Base-by-base conservation (phyloP, 352 stramenopile genomes). In the Globisporangium parvum region DNA sequence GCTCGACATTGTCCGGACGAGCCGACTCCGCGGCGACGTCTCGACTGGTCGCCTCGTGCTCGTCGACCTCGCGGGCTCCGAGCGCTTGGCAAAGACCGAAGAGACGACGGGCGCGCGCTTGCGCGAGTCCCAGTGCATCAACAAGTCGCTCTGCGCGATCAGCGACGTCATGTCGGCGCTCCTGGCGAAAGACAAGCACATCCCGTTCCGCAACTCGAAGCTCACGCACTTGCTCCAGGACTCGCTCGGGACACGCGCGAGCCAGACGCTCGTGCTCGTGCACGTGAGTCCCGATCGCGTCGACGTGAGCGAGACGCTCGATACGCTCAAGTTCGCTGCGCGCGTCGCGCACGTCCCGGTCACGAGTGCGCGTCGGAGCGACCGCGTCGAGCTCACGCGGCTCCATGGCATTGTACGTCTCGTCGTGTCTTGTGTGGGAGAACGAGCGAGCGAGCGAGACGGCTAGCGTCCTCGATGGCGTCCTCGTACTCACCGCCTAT, bases 161-260 rank as follows among this genome's bases (percentile, higher is more conserved):
- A 75, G 73, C 10, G 81, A 95, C 50, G 85, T 95, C 9, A 59
- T 93, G 37, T 62, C 72, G 9, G 76, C 83, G 15, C 57, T 91
- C 35, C 57, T 83, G 33, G 75, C 77, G 1, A 88, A 88, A 62
- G 81, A 94, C 21, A 90, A 91, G 24, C 81, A 93, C 60, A 72
- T 95, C 3, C 84, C 83, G 47, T 95, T 85, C 53, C 71, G 85
- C 14, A 93, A 95, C 53, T 88, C 80, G 12, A 95, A 95, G 65
- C 73, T 95, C 23, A 95, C 85, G 20, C 80, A 92, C 57, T 56
- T 95, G 57, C 65, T 95, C 28, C 85, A 93, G 53, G 80, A 92
- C 44, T 88, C 79, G 28, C 55, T 92, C 12, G 73, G 74, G 10
- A 69, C 60, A 15, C 42, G 63, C 2, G 54, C 71, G 26, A 81